Percentiles rank a stretch among this genome's conserved stretches.
Evolutionary conservation across 768 basidiomycete species (phyloP).

Genomic region (Multifurca ochricompacta): DNA sequence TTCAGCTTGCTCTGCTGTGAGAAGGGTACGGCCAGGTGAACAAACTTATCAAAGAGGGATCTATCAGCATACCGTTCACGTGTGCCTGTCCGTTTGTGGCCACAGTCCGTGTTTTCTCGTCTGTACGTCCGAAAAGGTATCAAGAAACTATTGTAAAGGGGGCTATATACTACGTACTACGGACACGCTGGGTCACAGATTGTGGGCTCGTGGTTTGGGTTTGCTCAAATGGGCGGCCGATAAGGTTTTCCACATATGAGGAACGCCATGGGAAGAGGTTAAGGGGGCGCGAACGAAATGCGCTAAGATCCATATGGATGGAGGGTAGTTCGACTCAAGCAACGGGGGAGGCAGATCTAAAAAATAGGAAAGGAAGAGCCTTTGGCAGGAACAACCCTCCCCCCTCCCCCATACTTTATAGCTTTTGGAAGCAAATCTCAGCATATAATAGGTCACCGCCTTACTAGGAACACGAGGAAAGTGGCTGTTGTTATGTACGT

Average conservation of each 20-base stretch:
- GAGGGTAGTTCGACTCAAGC: background rate
- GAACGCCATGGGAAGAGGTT: background rate
- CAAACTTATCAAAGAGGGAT: background rate
- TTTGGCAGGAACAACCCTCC: no score
- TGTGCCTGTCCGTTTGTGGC: background rate
- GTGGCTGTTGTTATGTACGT: no score
- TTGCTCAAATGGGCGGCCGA: background rate
- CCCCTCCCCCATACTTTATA: no score
- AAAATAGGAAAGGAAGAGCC: background rate
- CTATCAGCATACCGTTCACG: background rate
- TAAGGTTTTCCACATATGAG: background rate
- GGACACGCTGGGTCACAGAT: background rate
- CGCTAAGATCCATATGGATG: background rate
- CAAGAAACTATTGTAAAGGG: background rate
- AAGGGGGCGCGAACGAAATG: background rate
- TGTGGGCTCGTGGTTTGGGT: background rate
- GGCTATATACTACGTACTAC: background rate
- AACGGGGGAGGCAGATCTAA: background rate
- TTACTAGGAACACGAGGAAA: no score
- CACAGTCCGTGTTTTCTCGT: background rate
- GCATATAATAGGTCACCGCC: no score
- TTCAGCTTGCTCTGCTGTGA: background rate
- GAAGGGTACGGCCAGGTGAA: background rate
- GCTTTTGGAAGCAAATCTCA: no score
- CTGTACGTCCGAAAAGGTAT: background rate